These are phyloP conservation scores for Gliomastix tumulicola DNA, from an alignment of 2,329 filamentous ascomycete genomes.

Conservation along the genomic window DNA sequence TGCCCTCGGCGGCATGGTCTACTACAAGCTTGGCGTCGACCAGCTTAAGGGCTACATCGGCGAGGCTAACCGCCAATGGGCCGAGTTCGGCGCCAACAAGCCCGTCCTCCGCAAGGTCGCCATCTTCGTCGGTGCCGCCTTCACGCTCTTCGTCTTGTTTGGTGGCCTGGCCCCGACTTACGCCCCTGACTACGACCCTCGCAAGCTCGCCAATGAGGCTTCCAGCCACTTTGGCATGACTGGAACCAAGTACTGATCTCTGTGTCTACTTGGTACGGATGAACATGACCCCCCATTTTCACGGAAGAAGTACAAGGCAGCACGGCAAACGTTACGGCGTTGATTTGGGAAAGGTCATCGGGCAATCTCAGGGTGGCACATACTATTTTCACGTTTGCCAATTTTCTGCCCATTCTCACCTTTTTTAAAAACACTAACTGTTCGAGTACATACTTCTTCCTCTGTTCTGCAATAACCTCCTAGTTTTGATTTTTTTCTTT, in stretches of 20 bases:
- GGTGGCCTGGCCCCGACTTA: conserved; percentile 58
- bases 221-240: conserved; percentile 39
- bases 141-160: conserved; percentile 64
- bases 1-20: conserved; percentile 67
- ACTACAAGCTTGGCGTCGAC: conserved; percentile 81
- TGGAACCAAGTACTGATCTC: conserved; percentile 1
- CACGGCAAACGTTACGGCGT: too few relatives aligned
- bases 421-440: too few relatives aligned
- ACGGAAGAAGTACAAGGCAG: too few relatives aligned
- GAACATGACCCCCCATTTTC: conserved; percentile 10
- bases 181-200: conserved; percentile 45
- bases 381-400: too few relatives aligned
- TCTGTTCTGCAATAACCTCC: conserved; percentile 12
- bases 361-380: too few relatives aligned
- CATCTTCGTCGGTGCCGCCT: conserved; percentile 55
- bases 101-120: conserved; percentile 74
- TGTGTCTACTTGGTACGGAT: background rate
- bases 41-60: conserved; percentile 74
- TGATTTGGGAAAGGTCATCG: too few relatives aligned
- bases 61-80: conserved; percentile 71
- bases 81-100: conserved; percentile 72
- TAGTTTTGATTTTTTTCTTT: conserved; percentile 19
- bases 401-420: too few relatives aligned
- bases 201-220: conserved; percentile 39
- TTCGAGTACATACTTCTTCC: conserved; percentile 15